A percentile compares a stretch with the other conserved stretches of the same genome.
Evolutionary conservation across 2,329 filamentous ascomycete species (phyloP).

Genomic region (Fusarium napiforme): DNA sequence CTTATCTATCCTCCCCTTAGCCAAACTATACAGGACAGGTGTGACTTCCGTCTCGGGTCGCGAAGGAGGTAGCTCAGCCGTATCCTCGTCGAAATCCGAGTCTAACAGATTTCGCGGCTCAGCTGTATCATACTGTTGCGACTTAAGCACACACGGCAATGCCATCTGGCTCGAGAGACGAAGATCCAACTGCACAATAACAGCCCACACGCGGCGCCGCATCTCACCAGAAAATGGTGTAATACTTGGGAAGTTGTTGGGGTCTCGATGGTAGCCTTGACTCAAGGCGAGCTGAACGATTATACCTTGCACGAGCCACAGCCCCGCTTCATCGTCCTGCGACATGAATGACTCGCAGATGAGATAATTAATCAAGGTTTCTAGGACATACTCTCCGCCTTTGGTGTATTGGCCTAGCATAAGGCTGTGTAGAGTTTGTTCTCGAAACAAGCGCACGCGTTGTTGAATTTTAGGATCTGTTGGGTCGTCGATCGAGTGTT

Average conservation of each 20-base stretch:
- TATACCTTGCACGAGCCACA: conserved; percentile 21
- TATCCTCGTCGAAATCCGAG: conserved; percentile 19
- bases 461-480: not conserved
- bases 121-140: conserved; percentile 15
- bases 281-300: conserved; percentile 30
- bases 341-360: conserved; percentile 23
- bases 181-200: conserved; percentile 66
- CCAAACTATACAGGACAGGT: conserved; percentile 1
- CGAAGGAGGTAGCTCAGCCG: conserved; percentile 13
- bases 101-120: conserved; percentile 19
- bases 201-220: conserved; percentile 60
- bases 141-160: conserved; percentile 47
- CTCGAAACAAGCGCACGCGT: fast-evolving
- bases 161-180: conserved; percentile 72
- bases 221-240: conserved; percentile 61
- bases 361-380: conserved; percentile 23
- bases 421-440: not conserved
- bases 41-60: conserved; percentile 28
- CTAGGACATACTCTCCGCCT: conserved; percentile 24
- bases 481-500: not conserved
- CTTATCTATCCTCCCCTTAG: not conserved
- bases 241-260: conserved; percentile 20
- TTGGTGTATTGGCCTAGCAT: conserved; percentile 20
- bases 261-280: conserved; percentile 33
- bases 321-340: conserved; percentile 4